Percentiles rank a stretch among this genome's conserved stretches.
Evolutionary conservation across 73 alveolate species (phyloP).

Genomic region (Durusdinium trenchii): DNA sequence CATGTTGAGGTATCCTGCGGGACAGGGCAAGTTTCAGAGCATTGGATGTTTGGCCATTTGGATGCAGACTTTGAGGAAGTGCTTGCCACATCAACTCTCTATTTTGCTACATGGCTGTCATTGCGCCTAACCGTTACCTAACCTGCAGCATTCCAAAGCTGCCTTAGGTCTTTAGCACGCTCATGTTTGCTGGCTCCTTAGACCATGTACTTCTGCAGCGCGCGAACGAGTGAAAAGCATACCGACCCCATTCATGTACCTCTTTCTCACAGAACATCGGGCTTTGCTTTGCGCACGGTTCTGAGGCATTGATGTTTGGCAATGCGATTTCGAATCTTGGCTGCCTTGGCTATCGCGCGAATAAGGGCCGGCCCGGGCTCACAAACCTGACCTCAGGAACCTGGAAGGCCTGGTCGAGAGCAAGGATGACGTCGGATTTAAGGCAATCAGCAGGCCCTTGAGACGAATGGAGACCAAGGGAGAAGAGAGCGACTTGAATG

Average conservation of each 20-base stretch:
- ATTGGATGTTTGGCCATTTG: conserved; percentile 75
- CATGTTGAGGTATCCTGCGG: conserved; percentile 57
- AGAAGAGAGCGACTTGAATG: background rate
- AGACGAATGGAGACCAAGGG: background rate
- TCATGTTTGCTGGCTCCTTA: conserved; percentile 73
- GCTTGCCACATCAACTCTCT: background rate
- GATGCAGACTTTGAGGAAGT: background rate
- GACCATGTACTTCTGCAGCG: background rate
- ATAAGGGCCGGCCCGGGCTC: background rate
- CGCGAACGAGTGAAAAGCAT: background rate
- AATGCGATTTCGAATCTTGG: conserved; percentile 72
- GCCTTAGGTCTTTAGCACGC: conserved; percentile 73
- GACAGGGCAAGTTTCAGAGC: conserved; percentile 81
- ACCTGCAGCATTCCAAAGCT: background rate
- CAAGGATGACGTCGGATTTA: conserved; percentile 72
- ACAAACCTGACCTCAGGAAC: background rate
- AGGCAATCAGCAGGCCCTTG: conserved; percentile 40
- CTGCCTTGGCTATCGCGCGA: background rate
- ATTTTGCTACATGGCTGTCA: background rate
- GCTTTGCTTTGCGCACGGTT: background rate
- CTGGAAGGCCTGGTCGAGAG: conserved; percentile 78
- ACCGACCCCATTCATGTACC: too few relatives aligned
- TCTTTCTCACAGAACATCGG: background rate
- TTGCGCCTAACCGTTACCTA: background rate
- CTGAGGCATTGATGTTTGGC: conserved; percentile 84